A percentile compares a stretch with the other conserved stretches of the same genome.
phyloP scores from a whole-genome alignment of 345 rosid genomes.

The Eucalyptus leucophloia region DNA sequence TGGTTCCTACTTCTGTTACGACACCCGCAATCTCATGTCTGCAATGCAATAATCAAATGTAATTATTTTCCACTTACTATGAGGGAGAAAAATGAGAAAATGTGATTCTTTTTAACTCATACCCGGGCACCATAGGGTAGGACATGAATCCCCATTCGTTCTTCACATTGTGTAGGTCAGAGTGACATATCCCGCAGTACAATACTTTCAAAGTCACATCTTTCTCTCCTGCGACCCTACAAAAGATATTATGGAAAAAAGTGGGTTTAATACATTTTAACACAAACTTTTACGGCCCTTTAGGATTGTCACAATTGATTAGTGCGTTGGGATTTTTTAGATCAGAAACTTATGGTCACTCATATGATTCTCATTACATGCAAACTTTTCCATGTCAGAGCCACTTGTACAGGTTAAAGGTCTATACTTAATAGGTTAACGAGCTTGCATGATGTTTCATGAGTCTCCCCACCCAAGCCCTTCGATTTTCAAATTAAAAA shows the following conservation, averaged over 20 bases:
- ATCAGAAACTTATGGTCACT: background rate
- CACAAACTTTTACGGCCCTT: background rate
- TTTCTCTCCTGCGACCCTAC: conserved; percentile 22
- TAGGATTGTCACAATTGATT: background rate
- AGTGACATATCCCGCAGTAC: conserved; percentile 46
- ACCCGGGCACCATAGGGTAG: conserved; percentile 55
- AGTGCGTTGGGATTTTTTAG: background rate
- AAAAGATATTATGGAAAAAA: background rate
- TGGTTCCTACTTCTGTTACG: conserved; percentile 22
- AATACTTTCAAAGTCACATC: conserved; percentile 25
- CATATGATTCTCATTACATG: background rate
- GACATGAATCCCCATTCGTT: conserved; percentile 28
- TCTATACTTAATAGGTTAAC: background rate
- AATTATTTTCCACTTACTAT: background rate
- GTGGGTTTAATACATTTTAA: background rate
- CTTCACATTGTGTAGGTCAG: conserved; percentile 25
- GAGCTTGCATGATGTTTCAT: background rate
- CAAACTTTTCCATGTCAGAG: background rate
- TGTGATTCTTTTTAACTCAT: background rate
- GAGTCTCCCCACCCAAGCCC: rapidly evolving
- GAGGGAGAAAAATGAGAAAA: background rate
- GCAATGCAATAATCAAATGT: background rate
- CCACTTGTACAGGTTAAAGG: background rate
- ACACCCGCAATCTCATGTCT: conserved; percentile 34
- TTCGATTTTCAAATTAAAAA: background rate